A percentile compares a stretch with the other conserved stretches of the same genome.
These are phyloP conservation scores for Rhodotorula graminis DNA, from an alignment of 768 basidiomycete genomes.

Conservation along the genomic window DNA sequence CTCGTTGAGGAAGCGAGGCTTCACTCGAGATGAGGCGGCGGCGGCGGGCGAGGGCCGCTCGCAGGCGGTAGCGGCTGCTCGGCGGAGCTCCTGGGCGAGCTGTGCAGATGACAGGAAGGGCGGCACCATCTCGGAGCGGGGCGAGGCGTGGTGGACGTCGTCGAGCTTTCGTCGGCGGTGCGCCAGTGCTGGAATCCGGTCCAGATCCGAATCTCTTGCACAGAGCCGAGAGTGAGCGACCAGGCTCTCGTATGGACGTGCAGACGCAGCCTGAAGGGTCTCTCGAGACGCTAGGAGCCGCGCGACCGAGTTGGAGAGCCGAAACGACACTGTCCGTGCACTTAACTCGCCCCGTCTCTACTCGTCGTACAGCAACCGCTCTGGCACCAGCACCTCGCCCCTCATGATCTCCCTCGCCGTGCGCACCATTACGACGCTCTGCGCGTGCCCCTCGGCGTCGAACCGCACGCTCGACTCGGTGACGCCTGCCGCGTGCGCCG, in stretches of 20 bases:
- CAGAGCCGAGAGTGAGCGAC: no score
- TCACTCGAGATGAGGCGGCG: not conserved
- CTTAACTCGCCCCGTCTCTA: no score
- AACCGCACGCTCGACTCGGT: slow-evolving; percentile 31
- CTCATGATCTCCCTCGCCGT: slow-evolving; percentile 39
- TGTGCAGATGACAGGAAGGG: not conserved
- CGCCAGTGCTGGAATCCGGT: no score
- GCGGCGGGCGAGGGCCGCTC: not conserved
- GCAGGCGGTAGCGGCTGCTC: not conserved
- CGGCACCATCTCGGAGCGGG: not conserved
- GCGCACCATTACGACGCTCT: slow-evolving; percentile 33
- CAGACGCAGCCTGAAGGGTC: no score
- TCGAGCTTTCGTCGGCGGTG: no score
- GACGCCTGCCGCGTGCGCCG: slow-evolving; percentile 31
- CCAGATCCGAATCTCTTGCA: no score
- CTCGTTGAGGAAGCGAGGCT: not conserved
- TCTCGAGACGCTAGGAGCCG: no score
- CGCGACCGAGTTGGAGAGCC: no score
- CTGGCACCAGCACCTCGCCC: slow-evolving; percentile 23
- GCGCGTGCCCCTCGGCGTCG: not conserved
- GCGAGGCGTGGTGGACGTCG: no score
- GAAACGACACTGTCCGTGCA: no score
- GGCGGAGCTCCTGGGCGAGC: not conserved
- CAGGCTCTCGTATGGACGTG: no score
- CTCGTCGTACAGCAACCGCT: slow-evolving; percentile 9